Conservation (phyloP, 192 early-diverging fungal species). For the Dimargaris verticillata region DNA sequence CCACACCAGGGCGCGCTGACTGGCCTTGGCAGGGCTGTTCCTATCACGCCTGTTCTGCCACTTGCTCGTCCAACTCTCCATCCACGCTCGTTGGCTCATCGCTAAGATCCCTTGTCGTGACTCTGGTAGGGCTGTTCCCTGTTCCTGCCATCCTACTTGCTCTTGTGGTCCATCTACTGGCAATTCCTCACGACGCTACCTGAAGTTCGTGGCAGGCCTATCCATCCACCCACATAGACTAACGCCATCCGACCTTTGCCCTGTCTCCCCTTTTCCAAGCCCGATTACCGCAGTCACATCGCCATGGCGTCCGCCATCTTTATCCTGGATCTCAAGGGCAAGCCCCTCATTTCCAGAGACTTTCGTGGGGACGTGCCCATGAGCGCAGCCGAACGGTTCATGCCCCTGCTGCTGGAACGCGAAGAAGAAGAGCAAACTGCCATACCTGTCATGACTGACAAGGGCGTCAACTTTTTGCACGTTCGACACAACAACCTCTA, state of each 20-base stretch:
- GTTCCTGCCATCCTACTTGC: no score
- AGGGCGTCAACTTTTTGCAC: slow-evolving; percentile 90
- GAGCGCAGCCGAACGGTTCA: slow-evolving; percentile 89
- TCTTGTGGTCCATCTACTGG: no score
- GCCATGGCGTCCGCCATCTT: slow-evolving; percentile 60
- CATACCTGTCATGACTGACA: slow-evolving; percentile 81
- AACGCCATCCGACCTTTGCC: not conserved
- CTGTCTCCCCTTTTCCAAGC: not conserved
- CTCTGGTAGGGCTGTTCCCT: no score
- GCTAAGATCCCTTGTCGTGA: no score
- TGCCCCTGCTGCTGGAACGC: slow-evolving; percentile 82
- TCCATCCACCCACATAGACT: not conserved
- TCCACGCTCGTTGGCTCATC: no score
- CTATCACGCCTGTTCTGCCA: no score
- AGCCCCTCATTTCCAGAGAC: slow-evolving; percentile 94
- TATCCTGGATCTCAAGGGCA: slow-evolving; percentile 94
- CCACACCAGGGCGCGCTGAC: no score
- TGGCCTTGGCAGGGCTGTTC: no score
- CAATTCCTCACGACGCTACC: no score
- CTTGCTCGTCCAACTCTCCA: no score
- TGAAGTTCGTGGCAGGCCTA: no score
- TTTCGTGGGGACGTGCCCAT: slow-evolving; percentile 98
- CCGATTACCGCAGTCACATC: not conserved
- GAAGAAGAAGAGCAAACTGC: slow-evolving; percentile 87
- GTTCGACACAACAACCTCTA: slow-evolving; percentile 92